phyloP scores from a whole-genome alignment of 345 rosid genomes.

The Eucalyptus camaldulensis region DNA sequence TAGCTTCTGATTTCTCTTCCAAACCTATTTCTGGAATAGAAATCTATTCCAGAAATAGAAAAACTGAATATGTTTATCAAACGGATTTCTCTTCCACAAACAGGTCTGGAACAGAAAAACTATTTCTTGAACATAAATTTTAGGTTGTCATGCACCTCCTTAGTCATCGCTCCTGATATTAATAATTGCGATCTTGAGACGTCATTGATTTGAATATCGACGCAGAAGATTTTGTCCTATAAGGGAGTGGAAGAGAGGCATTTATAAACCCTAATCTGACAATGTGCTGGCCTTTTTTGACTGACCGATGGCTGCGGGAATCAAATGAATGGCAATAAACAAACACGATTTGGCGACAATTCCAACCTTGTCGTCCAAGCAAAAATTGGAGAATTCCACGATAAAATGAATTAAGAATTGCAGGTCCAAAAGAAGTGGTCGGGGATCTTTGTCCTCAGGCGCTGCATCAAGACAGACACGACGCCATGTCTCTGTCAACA shows the following conservation, averaged over 20 bases:
- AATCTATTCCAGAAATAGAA: too few species aligned
- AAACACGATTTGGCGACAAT: neutral
- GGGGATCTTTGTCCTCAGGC: neutral
- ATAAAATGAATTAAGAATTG: neutral
- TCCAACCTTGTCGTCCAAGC: neutral
- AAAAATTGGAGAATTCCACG: neutral
- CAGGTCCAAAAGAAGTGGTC: neutral
- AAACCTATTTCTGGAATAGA: too few species aligned
- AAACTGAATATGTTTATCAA: too few species aligned
- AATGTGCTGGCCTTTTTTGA: neutral
- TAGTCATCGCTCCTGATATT: accelerated
- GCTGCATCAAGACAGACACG: neutral
- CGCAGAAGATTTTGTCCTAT: neutral
- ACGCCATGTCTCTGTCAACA: neutral
- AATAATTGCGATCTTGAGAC: neutral
- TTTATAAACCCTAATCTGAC: neutral
- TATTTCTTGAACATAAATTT: too few species aligned
- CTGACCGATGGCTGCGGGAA: neutral
- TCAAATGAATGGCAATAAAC: accelerated
- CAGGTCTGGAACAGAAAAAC: too few species aligned
- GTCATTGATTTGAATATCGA: neutral
- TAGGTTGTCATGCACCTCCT: too few species aligned
- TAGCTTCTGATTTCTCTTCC: too few species aligned
- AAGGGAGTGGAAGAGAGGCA: neutral
- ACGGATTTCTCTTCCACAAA: too few species aligned